Evolutionary conservation across 202 grass and related monocot species (phyloP), one percentile per base, ranked within the genome.

Genomic region (Zoysia matrella): DNA sequence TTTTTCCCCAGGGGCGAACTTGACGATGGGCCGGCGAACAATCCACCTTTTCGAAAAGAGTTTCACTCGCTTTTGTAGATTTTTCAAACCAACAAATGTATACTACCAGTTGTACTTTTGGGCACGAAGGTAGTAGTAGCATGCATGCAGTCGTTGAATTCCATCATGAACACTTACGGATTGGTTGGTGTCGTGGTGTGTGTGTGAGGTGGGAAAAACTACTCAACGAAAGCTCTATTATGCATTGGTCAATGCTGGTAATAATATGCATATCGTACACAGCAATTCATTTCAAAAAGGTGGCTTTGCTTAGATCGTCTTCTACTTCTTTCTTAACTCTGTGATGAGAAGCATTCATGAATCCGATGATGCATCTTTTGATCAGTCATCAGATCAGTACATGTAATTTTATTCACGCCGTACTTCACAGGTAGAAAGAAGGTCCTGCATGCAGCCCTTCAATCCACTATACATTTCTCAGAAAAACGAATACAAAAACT

Each of bases 1-100:
- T 83, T 72, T 62, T 11, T 46, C 43, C 3, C 51, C 5, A 11
- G 9, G 43, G 49, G 22, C 48, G 62, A 90, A 52, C 69, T 79
- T 83, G 78, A 65, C 83, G 63, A 79, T 79, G 83, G 79, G 64
- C 74, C 71, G 82, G 65, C 18, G 83, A 83, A 79, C 88, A 83
- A 86, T 79, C 74, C 43, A 64, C 74, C 56, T 86, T 80, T 79
- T 90, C 70, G 70, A 1, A 63, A 67, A 73, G 88, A 73, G 78
- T 86, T 78, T 82, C 82, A 73, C 55, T 69, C 68, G 7, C 73
- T 86, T 89, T 89, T 82, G 30, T 36, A 49, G 67, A 54, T 54
- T 77, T 78, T 78, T 54, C 67, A 57, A 86, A 69, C 11, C 44
- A 40, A n/a, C 46, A 61, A 42, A 66, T 67, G 47, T 4, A 65